phyloP scores from a whole-genome alignment of 768 basidiomycete genomes.

The Termitomyces sp. region DNA sequence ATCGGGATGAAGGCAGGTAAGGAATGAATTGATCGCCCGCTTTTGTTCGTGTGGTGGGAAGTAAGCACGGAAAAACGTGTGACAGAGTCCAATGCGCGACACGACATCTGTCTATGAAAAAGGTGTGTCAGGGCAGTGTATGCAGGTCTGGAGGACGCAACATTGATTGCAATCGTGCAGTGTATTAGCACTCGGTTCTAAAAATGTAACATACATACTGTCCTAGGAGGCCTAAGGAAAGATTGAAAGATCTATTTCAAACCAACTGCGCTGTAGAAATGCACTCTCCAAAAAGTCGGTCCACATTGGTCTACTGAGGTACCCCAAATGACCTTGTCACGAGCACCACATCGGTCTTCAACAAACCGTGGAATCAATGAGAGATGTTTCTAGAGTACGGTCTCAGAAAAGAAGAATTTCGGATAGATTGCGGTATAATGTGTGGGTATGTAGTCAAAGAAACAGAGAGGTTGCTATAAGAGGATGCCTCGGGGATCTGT shows the following conservation, averaged over 20 bases:
- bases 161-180: background rate
- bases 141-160: background rate
- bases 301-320: background rate
- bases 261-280: background rate
- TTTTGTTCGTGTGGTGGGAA: background rate
- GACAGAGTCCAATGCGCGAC: background rate
- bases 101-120: background rate
- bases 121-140: background rate
- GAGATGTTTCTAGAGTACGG: background rate
- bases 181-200: background rate
- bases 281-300: background rate
- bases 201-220: background rate
- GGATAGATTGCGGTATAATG: slow-evolving; percentile 10
- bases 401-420: slow-evolving; percentile 3
- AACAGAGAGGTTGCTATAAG: background rate
- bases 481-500: slow-evolving; percentile 1
- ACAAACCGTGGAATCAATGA: background rate
- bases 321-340: background rate
- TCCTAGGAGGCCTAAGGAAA: background rate
- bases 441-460: background rate
- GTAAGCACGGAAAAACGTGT: slow-evolving; percentile 7
- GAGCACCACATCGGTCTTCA: background rate
- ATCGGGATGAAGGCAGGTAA: slow-evolving; percentile 4
- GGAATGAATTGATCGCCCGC: background rate
- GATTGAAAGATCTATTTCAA: background rate